Base-by-base conservation (phyloP, 331 rosid genomes). In the Spiraea crenata region DNA sequence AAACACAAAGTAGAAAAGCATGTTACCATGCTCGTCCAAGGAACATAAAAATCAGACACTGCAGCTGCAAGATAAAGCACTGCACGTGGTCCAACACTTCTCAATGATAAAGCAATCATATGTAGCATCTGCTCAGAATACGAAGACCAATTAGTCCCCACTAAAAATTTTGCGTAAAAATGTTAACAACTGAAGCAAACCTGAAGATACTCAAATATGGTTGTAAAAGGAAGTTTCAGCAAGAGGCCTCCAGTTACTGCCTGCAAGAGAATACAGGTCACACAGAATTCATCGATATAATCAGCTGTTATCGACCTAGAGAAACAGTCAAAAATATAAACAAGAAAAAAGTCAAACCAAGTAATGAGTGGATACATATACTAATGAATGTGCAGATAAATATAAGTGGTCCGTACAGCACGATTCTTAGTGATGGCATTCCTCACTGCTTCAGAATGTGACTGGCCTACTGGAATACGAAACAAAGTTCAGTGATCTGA, bases 181-280 rank as follows among this genome's bases (percentile, higher is more conserved):
- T 38, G 31, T 25, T 25, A 59, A 77, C 60, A 37, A 61, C 45
- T 50, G 67, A 66, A 78, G 74, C 82, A 70, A 69, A 95, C 99
- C 91, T 95, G 97, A 76, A 95, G 99, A 87, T 95, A 95, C 83
- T 95, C 99, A 78, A 91, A 95, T 77, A 95, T 86, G 72, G 99
- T 95, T 40, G 70, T 85, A 76, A 85, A 95, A 46, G 93, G 86
- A 76, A 95, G 89, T 79, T 95, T 95, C 77, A 91, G 63, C 73
- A 95, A 72, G 69, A 69, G 80, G 76, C 89, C 88, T 25, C 79
- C 80, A 46, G 83, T 75, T 71, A 87, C 85, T 41, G 95, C 92
- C 95, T 95, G 86, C 87, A 79, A 64, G 46, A 60, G 73, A 65
- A 80, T 31, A 68, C 69, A 63, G 31, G 72, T 56, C 73, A 68